Percentiles rank a stretch among this genome's conserved stretches.
Evolutionary conservation across 164 flowering plant genomes (phyloP).

Genomic region (Magnolia changhungtana): DNA sequence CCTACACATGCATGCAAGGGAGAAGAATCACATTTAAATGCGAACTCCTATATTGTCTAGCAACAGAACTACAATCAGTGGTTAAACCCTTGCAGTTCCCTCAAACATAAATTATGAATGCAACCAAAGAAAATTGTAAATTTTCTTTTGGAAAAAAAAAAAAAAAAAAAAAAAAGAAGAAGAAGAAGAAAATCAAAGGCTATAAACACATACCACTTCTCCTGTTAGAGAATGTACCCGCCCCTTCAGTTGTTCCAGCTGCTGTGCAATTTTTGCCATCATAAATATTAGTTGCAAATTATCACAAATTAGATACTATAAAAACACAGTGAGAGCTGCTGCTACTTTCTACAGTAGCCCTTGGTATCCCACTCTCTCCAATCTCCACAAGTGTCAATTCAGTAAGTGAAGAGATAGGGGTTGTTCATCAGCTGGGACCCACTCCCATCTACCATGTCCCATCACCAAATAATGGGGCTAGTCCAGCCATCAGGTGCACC

Average conservation of each 20-base stretch:
- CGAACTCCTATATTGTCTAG: background rate
- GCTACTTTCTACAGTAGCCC: background rate
- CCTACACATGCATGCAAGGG: no score
- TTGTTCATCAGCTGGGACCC: background rate
- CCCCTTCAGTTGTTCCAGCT: background rate
- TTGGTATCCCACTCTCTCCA: background rate
- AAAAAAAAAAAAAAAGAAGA: background rate
- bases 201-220: slow-evolving; percentile 6
- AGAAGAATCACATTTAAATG: no score
- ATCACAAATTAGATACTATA: background rate
- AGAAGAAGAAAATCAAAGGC: background rate
- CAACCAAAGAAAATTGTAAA: background rate
- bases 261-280: background rate
- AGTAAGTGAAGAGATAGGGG: no score
- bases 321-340: background rate
- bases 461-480: background rate
- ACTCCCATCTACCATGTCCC: background rate
- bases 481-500: background rate
- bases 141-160: background rate
- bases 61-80: background rate
- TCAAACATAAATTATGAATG: background rate
- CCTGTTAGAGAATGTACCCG: slow-evolving; percentile 2
- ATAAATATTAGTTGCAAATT: background rate
- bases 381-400: background rate
- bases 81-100: background rate